A percentile compares a stretch with the other conserved stretches of the same genome.
Evolutionary conservation across 768 basidiomycete species (phyloP).

Genomic region (Candolleomyces efflorescens): DNA sequence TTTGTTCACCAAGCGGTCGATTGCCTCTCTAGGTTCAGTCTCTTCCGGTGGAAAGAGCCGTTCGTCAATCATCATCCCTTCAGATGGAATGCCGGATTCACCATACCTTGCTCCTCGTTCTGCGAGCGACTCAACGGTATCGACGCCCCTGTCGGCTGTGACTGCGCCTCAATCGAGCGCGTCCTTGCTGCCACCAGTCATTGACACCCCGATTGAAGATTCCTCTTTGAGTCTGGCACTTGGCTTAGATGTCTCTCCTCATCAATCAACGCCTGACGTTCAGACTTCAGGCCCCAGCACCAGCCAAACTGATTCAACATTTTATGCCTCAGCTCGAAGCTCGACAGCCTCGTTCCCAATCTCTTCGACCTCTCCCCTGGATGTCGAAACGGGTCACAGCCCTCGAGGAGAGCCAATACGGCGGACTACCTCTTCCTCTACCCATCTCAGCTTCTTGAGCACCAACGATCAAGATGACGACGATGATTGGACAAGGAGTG

Average conservation of each 20-base stretch:
- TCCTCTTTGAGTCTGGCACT: slow-evolving; percentile 41
- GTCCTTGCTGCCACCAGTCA: slow-evolving; percentile 47
- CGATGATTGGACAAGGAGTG: slow-evolving; percentile 73
- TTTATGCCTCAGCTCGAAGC: slow-evolving; percentile 15
- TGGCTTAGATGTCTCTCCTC: slow-evolving; percentile 30
- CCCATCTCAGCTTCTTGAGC: slow-evolving; percentile 44
- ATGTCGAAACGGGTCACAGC: slow-evolving; percentile 9
- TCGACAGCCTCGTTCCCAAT: slow-evolving; percentile 15
- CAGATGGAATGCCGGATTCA: slow-evolving; percentile 25
- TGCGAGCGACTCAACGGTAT: slow-evolving; percentile 47
- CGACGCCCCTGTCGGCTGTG: slow-evolving; percentile 49
- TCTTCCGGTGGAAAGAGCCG: background rate
- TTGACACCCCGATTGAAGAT: slow-evolving; percentile 59
- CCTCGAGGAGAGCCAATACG: slow-evolving; percentile 15
- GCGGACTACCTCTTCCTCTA: slow-evolving; percentile 31
- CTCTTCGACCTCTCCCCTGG: background rate
- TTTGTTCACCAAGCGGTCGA: slow-evolving; percentile 62
- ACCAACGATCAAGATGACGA: slow-evolving; percentile 37
- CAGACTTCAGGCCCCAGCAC: slow-evolving; percentile 6
- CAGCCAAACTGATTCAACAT: slow-evolving; percentile 11
- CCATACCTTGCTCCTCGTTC: slow-evolving; percentile 14
- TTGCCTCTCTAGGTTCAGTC: slow-evolving; percentile 16
- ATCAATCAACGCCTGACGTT: slow-evolving; percentile 15
- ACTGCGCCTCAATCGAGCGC: slow-evolving; percentile 48
- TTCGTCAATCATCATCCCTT: slow-evolving; percentile 6